phyloP scores from a whole-genome alignment of 192 early-diverging fungal genomes.

The Irineochytrium annulatum region DNA sequence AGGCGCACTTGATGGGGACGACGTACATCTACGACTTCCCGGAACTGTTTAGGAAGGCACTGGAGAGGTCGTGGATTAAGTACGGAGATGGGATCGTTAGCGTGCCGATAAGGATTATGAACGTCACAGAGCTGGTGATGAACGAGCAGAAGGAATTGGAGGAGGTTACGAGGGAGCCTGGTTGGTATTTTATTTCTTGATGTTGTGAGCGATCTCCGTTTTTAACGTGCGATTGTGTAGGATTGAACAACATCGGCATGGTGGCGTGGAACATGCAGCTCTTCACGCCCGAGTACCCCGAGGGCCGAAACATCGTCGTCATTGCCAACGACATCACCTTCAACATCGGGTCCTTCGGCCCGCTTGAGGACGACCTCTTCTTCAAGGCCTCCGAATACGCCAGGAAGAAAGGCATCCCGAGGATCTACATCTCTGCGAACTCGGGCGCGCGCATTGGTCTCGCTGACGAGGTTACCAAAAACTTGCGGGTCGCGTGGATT shows the following conservation, averaged over 20 bases:
- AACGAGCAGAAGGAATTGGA: slow-evolving; percentile 74
- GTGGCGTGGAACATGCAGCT: slow-evolving; percentile 89
- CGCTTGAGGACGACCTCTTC: slow-evolving; percentile 88
- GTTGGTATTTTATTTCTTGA: slow-evolving; percentile 35
- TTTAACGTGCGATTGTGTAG: slow-evolving; percentile 9
- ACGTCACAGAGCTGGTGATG: slow-evolving; percentile 80
- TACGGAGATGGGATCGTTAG: slow-evolving; percentile 26
- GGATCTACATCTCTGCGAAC: slow-evolving; percentile 96
- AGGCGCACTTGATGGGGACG: slow-evolving; percentile 96
- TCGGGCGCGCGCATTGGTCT: slow-evolving; percentile 97
- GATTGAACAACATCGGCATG: slow-evolving; percentile 89
- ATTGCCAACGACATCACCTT: slow-evolving; percentile 99
- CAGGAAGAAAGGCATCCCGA: slow-evolving; percentile 75
- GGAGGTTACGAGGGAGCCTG: slow-evolving; percentile 74
- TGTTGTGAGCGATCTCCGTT: neutral
- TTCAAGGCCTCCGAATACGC: slow-evolving; percentile 89
- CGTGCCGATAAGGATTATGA: slow-evolving; percentile 63
- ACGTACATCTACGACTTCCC: slow-evolving; percentile 99
- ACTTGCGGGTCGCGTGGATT: slow-evolving; percentile 86
- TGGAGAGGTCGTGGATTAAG: slow-evolving; percentile 72
- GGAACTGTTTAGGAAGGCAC: slow-evolving; percentile 87
- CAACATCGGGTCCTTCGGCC: slow-evolving; percentile 95
- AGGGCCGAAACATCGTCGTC: slow-evolving; percentile 81
- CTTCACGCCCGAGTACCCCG: slow-evolving; percentile 89
- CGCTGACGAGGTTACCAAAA: slow-evolving; percentile 83